A percentile compares a stretch with the other conserved stretches of the same genome.
phyloP scores from a whole-genome alignment of 441 rosid genomes.

The Gossypium armourianum region DNA sequence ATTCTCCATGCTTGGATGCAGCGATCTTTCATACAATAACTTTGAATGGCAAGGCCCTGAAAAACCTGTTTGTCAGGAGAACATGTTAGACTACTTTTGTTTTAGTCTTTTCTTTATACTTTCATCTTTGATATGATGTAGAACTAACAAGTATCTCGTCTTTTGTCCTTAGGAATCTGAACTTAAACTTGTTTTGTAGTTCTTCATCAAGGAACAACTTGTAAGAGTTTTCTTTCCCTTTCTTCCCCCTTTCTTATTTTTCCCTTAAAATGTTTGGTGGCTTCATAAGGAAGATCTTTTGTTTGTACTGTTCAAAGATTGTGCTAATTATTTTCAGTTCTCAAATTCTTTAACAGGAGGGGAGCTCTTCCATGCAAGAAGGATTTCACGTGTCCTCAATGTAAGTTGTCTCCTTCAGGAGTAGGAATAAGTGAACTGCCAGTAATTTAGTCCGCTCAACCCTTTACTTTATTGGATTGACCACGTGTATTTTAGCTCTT shows the following conservation, averaged over 20 bases:
- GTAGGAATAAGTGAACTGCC: neutral
- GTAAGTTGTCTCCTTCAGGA: constrained; percentile 35
- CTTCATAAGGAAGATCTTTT: neutral
- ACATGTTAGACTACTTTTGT: constrained; percentile 35
- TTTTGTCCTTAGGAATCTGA: constrained; percentile 46
- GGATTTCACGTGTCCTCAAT: constrained; percentile 44
- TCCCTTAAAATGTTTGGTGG: neutral
- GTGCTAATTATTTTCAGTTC: neutral
- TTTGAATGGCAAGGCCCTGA: constrained; percentile 53
- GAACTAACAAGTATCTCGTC: constrained; percentile 13
- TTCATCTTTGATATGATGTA: constrained; percentile 13
- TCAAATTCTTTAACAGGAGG: constrained; percentile 25
- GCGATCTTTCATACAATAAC: constrained; percentile 84
- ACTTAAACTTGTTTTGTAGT: constrained; percentile 61
- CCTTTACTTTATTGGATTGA: neutral
- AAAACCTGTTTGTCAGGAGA: constrained; percentile 44
- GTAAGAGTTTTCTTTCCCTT: constrained; percentile 31
- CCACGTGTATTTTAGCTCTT: neutral
- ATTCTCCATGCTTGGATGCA: constrained; percentile 28
- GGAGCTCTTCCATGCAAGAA: constrained; percentile 47
- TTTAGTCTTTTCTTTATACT: constrained; percentile 5
- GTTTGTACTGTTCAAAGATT: neutral
- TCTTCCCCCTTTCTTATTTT: neutral
- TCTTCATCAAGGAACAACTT: constrained; percentile 31
- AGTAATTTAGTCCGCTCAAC: neutral